phyloP scores from a whole-genome alignment of 371 early-diverging fungal genomes.

The Mucor mucedo region DNA sequence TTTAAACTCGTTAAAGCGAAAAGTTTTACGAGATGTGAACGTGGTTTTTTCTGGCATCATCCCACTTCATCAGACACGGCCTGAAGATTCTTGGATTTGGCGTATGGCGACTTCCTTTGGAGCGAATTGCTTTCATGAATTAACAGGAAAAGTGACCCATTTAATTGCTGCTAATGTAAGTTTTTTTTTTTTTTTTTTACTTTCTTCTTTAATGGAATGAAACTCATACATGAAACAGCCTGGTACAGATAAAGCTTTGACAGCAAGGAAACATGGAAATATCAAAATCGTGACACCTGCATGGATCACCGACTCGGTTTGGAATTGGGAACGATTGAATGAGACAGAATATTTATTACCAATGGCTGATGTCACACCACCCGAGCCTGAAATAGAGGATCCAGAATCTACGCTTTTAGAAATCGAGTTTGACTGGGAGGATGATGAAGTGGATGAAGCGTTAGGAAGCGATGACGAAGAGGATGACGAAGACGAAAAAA shows the following conservation, averaged over 20 bases:
- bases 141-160: constrained; percentile 71
- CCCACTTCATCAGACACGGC: constrained; percentile 47
- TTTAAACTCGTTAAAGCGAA: constrained; percentile 34
- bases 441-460: constrained; percentile 60
- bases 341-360: constrained; percentile 54
- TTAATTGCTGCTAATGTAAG: constrained; percentile 78
- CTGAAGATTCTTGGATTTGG: constrained; percentile 68
- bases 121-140: constrained; percentile 62
- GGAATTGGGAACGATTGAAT: constrained; percentile 60
- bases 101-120: constrained; percentile 71
- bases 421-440: constrained; percentile 58
- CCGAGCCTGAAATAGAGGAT: constrained; percentile 42
- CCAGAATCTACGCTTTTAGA: constrained; percentile 44
- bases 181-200: constrained; percentile 4
- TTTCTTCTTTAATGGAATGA: background rate
- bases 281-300: constrained; percentile 62
- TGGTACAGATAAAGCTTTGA: constrained; percentile 66
- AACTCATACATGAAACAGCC: constrained; percentile 29
- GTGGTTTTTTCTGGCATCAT: constrained; percentile 66
- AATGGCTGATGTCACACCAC: constrained; percentile 3
- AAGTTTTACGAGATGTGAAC: constrained; percentile 49
- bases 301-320: constrained; percentile 66
- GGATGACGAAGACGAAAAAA: background rate
- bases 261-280: constrained; percentile 44
- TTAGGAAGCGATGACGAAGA: constrained; percentile 18